Base-by-base conservation (phyloP, 202 grass and related monocot genomes). In the Zoysia matrella region DNA sequence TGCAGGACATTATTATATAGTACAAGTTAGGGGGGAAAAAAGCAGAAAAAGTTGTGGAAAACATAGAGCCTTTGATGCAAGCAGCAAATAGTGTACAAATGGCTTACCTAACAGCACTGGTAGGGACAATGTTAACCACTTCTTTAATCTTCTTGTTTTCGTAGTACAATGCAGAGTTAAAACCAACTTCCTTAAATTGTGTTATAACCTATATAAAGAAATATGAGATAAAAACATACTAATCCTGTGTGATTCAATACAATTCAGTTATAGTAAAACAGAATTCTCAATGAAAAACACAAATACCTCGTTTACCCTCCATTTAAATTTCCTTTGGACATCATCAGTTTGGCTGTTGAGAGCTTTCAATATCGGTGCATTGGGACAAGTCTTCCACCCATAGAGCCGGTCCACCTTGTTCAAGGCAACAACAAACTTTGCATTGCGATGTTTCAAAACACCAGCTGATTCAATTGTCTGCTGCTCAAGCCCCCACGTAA, bases 91-190 rank as follows among this genome's bases (percentile, higher is more conserved):
- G 5, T 30, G 46, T 56, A 53, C 7, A 44, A 39, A 36, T 8
- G 10, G 8, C 63, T 55, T 1, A 79, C 76, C 76, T 79, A 46
- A 79, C 64, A 56, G 76, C 36, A 5, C 64, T 79, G 51, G 76
- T 79, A 14, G 76, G 76, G 64, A 79, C 76, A 47, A 79, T 68
- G 67, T 68, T 79, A 52, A 79, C 50, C n/a, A 54, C 76, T 68
- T 68, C 50, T 47, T 79, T 79, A 12, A 45, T 11, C 64, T 68
- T 79, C 63, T 68, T 79, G 41, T 79, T 79, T 36, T 79, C 76
- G 45, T 68, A 79, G 53, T 79, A 79, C 51, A 79, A n/a, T 16
- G 76, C 64, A 36, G 76, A 42, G 0, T 79, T 79, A 64, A 79
- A 68, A n/a, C 76, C 64, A 22, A 2, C 55, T 67, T 56, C 76